Evolutionary conservation across 176 grass and related monocot species (phyloP), one percentile per base, ranked within the genome.

Genomic region (Musa itinerans): DNA sequence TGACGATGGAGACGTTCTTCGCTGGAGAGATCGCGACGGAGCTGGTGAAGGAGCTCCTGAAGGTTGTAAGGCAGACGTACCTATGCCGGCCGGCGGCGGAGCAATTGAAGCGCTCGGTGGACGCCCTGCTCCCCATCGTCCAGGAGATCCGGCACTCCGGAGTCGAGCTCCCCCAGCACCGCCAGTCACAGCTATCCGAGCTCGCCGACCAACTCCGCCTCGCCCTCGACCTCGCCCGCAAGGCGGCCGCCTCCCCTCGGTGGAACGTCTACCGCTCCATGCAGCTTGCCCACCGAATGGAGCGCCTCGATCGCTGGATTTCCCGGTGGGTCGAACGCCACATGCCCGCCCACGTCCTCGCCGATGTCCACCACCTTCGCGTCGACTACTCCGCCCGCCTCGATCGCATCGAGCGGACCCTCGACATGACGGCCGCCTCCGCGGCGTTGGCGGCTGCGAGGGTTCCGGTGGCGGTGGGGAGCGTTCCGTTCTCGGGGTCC

Each of bases 261-360:
- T 99, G 95, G 95, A 99, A 99, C 84, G 88, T 99, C 11, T 99
- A 99, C 84, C 86, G 95, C 53, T 76, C 95, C 54, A 84, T 88
- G 78, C 90, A 99, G 83, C 91, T 99, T 1, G 84, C 96, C 1
- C 85, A 73, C 1, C 58, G 85, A 59, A 99, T 99, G 96, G 88
- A 94, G 81, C 85, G 85, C 20, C 86, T 87, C 21, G 96, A 99
- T 72, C 73, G 77, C 14, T 88, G 88, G 65, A 99, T 99, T 79
- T 50, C 81, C 10, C 79, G 87, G 1, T 99, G 96, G 96, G 71
- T 94, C 1, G 54, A 82, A 66, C 86, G 96, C 54, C 96, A 89
- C 86, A 86, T 92, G 19, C 86, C 91, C 0, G 86, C 62, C 2
- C 91, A 89, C 73, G 83, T 93, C n/a, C 81, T 99, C 76, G 89